phyloP scores from a whole-genome alignment of 2,329 filamentous ascomycete species.

The Ophiostoma populinum region DNA sequence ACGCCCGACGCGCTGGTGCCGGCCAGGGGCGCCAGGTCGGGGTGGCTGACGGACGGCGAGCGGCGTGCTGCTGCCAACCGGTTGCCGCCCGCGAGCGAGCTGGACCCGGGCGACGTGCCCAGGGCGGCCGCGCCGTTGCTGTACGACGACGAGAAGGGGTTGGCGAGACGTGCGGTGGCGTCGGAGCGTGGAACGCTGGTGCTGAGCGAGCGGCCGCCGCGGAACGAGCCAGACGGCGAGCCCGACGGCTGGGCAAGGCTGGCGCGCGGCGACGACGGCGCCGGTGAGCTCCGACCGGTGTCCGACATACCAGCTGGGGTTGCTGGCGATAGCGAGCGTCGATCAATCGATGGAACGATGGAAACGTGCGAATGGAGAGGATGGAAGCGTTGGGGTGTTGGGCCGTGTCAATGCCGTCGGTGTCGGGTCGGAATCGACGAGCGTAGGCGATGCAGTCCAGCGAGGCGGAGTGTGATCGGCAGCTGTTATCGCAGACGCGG shows the following conservation, averaged over 20 bases:
- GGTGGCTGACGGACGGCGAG: conserved; percentile 28
- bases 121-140: too few species aligned
- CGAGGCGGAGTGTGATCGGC: too few species aligned
- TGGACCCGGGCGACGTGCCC: conserved; percentile 17
- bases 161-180: conserved; percentile 42
- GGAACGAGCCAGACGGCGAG: conserved; percentile 28
- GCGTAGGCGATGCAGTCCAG: too few species aligned
- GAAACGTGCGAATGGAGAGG: too few species aligned
- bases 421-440: too few species aligned
- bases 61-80: conserved; percentile 15
- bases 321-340: not conserved
- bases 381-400: too few species aligned
- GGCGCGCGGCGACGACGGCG: conserved; percentile 13
- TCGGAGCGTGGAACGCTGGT: conserved; percentile 40
- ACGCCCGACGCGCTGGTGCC: conserved; percentile 41
- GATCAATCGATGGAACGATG: too few species aligned
- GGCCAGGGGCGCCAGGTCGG: conserved; percentile 46
- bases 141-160: conserved; percentile 29
- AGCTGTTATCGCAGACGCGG: too few species aligned
- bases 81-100: conserved; percentile 3
- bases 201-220: conserved; percentile 26
- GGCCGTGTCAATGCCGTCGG: too few species aligned
- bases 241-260: conserved; percentile 25
- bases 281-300: conserved; percentile 11
- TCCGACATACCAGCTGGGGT: conserved; percentile 5